Percentiles rank a stretch among this genome's conserved stretches.
These are phyloP conservation scores for Ceratobasidium sp. DNA, from an alignment of 1,284 basidiomycete species.

Conservation along the genomic window DNA sequence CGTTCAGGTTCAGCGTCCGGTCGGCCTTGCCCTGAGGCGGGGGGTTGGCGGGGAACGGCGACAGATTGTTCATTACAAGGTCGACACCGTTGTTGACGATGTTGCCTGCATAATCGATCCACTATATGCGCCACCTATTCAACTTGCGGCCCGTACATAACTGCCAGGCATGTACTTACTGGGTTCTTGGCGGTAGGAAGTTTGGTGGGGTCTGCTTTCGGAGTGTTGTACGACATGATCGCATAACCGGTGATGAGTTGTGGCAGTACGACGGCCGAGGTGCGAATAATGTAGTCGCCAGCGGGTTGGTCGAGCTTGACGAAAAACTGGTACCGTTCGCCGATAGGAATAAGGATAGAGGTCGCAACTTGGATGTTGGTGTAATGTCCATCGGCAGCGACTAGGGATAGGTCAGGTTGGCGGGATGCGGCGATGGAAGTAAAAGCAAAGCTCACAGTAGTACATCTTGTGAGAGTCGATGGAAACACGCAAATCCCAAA, in stretches of 20 bases:
- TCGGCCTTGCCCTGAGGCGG: constrained; percentile 36
- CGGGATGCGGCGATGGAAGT: neutral
- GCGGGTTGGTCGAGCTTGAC: constrained; percentile 44
- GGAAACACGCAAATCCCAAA: constrained; percentile 27
- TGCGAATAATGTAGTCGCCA: constrained; percentile 46
- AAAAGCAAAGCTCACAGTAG: neutral
- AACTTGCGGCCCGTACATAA: neutral
- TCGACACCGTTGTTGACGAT: constrained; percentile 29
- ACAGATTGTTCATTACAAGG: constrained; percentile 20
- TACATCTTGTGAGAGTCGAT: constrained; percentile 40
- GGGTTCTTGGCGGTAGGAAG: constrained; percentile 31
- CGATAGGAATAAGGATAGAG: constrained; percentile 32
- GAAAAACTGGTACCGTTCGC: constrained; percentile 44
- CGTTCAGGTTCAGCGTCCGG: constrained; percentile 26
- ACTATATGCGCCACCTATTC: constrained; percentile 5
- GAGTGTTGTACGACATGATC: constrained; percentile 41
- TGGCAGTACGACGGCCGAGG: constrained; percentile 28
- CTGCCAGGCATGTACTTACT: neutral
- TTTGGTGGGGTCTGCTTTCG: constrained; percentile 14
- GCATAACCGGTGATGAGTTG: constrained; percentile 44
- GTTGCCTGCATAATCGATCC: constrained; percentile 43
- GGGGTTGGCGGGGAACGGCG: constrained; percentile 27
- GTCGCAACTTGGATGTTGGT: constrained; percentile 37
- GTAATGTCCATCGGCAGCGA: constrained; percentile 44
- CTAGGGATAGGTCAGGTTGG: neutral